Evolutionary conservation across 768 basidiomycete species (phyloP).

Genomic region (Auricularia cornea): DNA sequence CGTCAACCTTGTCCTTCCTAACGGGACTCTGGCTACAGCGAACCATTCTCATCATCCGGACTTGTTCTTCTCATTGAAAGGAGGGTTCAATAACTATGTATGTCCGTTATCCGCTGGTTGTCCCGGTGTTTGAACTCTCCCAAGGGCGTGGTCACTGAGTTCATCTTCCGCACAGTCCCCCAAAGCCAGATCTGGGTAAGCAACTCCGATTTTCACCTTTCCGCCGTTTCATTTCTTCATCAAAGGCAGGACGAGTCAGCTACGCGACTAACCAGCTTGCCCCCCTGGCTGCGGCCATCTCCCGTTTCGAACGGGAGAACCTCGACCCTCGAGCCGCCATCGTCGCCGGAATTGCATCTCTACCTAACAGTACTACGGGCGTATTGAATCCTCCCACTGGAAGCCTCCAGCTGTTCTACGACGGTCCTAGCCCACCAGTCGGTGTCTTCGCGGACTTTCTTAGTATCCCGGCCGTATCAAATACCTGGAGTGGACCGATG

Average conservation of each 20-base stretch:
- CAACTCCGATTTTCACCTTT: not conserved
- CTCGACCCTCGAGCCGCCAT: not conserved
- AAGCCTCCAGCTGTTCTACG: conserved; percentile 13
- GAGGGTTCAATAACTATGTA: conserved; percentile 8
- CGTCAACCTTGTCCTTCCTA: not conserved
- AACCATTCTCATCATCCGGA: not conserved
- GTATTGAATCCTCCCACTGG: not conserved
- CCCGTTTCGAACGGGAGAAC: not conserved
- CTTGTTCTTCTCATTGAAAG: not conserved
- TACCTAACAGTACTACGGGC: not conserved
- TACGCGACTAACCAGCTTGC: not conserved
- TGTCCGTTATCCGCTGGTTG: not conserved
- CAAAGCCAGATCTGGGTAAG: not conserved
- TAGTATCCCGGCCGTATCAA: conserved; percentile 1
- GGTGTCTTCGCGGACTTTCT: conserved; percentile 15
- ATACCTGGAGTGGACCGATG: not conserved
- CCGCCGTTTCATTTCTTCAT: not conserved
- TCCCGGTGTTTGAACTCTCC: not conserved
- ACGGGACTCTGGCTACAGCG: not conserved
- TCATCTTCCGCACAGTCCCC: not conserved
- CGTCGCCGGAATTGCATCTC: not conserved
- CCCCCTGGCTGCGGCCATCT: not conserved
- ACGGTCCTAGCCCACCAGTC: conserved; percentile 12
- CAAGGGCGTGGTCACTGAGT: not conserved
- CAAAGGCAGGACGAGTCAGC: conserved; percentile 4